A percentile compares a stretch with the other conserved stretches of the same genome.
Evolutionary conservation across 176 grass and related monocot genomes (phyloP).

Genomic region (Phyllostachys edulis): DNA sequence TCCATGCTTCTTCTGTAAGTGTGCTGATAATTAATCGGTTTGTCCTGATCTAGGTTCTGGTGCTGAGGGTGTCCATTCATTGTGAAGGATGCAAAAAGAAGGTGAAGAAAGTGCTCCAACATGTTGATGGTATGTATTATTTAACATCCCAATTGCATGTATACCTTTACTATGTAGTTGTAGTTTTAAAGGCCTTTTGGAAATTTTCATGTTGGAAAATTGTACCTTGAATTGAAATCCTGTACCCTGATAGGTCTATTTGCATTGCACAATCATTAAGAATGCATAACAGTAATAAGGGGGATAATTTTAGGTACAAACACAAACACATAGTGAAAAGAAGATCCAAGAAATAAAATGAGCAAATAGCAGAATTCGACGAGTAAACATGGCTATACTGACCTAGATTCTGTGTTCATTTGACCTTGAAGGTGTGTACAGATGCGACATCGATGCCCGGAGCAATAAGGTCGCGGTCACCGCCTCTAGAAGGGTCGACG

Average conservation of each 20-base stretch:
- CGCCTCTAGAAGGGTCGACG: slow-evolving; percentile 33
- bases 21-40: slow-evolving; percentile 3
- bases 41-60: slow-evolving; percentile 38
- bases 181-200: background rate
- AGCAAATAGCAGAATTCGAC: background rate
- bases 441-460: slow-evolving; percentile 51
- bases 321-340: background rate
- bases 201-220: background rate
- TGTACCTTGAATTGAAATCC: background rate
- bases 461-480: slow-evolving; percentile 62
- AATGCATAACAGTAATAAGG: background rate
- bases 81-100: slow-evolving; percentile 81
- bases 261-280: background rate
- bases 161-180: background rate
- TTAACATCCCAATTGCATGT: background rate
- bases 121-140: slow-evolving; percentile 27
- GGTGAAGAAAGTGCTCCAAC: slow-evolving; percentile 56
- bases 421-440: slow-evolving; percentile 44
- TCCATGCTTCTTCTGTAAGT: background rate
- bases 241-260: background rate
- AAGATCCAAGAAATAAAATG: background rate
- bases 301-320: background rate
- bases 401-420: background rate
- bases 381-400: background rate
- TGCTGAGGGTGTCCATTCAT: slow-evolving; percentile 64